Evolutionary conservation across 768 basidiomycete species (phyloP).

Genomic region (Rhodotorula babjevae): DNA sequence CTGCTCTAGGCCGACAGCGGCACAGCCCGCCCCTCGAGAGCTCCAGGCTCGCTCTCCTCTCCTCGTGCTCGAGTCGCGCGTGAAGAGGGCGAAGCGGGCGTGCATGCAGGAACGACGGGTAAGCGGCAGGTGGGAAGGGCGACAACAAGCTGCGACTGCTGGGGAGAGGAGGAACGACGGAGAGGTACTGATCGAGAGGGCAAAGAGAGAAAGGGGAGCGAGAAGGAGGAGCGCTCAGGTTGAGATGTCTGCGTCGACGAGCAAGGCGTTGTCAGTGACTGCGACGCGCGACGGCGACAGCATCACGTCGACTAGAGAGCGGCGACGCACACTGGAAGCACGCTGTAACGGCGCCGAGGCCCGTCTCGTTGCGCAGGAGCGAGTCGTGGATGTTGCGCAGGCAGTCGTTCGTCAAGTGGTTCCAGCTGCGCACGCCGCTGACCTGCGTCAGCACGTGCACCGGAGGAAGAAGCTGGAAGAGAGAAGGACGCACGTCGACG

Average conservation of each 20-base stretch:
- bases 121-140: background rate
- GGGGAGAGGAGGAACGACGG: too few species aligned
- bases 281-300: background rate
- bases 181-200: background rate
- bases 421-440: conserved; percentile 63
- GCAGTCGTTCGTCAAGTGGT: conserved; percentile 87
- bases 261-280: background rate
- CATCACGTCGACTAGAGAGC: background rate
- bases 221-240: background rate
- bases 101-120: background rate
- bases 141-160: background rate
- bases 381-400: conserved; percentile 91
- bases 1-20: too few species aligned
- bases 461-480: too few species aligned
- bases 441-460: background rate
- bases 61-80: too few species aligned
- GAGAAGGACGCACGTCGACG: conserved; percentile 75
- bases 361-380: conserved; percentile 81
- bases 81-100: too few species aligned
- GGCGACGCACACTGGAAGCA: conserved; percentile 70
- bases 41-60: too few species aligned
- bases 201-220: background rate
- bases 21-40: background rate
- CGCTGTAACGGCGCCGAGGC: conserved; percentile 76
- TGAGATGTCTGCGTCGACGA: background rate